Conservation (phyloP, 495 filamentous ascomycete genomes). For the Penicillium ucsense region DNA sequence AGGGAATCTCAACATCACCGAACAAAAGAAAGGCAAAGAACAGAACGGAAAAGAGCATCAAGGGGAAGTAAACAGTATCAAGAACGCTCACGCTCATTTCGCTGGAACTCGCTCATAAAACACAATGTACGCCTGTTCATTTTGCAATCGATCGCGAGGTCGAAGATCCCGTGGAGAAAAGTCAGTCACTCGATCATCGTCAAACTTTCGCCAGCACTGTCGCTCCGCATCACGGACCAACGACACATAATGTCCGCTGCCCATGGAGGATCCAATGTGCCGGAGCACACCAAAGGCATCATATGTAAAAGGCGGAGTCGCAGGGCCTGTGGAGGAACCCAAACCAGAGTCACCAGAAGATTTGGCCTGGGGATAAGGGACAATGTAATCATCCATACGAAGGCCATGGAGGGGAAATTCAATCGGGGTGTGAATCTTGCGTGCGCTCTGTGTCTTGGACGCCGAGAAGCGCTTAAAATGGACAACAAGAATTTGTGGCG, state of each 20-base stretch:
- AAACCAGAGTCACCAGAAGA: conserved; percentile 16
- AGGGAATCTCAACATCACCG: conserved; percentile 9
- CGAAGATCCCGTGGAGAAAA: conserved; percentile 46
- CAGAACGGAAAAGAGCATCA: neutral
- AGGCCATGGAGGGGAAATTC: conserved; percentile 58
- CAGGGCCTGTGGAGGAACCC: conserved; percentile 22
- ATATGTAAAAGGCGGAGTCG: conserved; percentile 56
- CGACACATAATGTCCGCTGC: conserved; percentile 62
- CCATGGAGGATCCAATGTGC: conserved; percentile 53
- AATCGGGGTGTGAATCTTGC: conserved; percentile 59
- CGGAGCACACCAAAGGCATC: conserved; percentile 64
- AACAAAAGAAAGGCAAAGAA: conserved; percentile 14
- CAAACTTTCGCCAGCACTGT: conserved; percentile 54
- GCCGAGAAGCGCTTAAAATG: conserved; percentile 68
- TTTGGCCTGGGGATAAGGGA: conserved; percentile 23
- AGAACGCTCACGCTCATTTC: conserved; percentile 28
- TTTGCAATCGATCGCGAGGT: conserved; percentile 41
- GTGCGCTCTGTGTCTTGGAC: conserved; percentile 43
- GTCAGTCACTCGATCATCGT: conserved; percentile 51
- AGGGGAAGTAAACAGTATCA: neutral
- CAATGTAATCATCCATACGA: conserved; percentile 52
- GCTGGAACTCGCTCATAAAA: conserved; percentile 51
- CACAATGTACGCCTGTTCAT: conserved; percentile 59
- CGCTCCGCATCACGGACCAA: conserved; percentile 52
- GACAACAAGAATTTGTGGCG: conserved; percentile 61